phyloP scores from a whole-genome alignment of 768 basidiomycete genomes.

The Hygrocybe coccinea region DNA sequence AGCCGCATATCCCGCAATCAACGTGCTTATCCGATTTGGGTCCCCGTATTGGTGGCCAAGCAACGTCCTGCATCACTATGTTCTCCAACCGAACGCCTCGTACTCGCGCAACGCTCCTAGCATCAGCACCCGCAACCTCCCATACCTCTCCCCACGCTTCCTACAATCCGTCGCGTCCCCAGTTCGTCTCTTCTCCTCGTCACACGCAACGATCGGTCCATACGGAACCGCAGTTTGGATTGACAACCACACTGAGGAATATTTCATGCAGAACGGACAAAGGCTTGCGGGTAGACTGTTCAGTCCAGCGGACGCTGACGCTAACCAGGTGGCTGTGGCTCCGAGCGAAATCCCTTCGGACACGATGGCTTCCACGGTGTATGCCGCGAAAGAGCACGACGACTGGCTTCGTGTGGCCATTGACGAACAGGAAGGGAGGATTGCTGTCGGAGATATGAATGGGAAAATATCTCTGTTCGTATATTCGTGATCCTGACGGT shows the following conservation, averaged over 20 bases:
- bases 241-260: conserved; percentile 56
- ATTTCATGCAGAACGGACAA: conserved; percentile 49
- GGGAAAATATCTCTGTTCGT: conserved; percentile 50
- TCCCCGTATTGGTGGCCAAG: conserved; percentile 63
- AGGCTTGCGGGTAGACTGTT: conserved; percentile 48
- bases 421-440: conserved; percentile 44
- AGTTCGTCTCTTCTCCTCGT: conserved; percentile 51
- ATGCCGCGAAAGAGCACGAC: conserved; percentile 42
- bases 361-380: conserved; percentile 36
- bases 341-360: conserved; percentile 24
- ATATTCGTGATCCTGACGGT: conserved; percentile 34
- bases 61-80: conserved; percentile 62
- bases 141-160: conserved; percentile 39
- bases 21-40: conserved; percentile 55
- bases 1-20: conserved; percentile 33
- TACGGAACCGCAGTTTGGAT: conserved; percentile 65
- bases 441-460: conserved; percentile 40
- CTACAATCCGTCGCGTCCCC: conserved; percentile 48
- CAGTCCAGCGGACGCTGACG: conserved; percentile 9
- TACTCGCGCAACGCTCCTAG: conserved; percentile 27
- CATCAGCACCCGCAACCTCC: conserved; percentile 36
- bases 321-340: conserved; percentile 20
- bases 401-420: conserved; percentile 46
- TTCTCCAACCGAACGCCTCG: conserved; percentile 41
- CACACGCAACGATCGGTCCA: conserved; percentile 49